These are phyloP conservation scores for Colletotrichum tofieldiae DNA, from an alignment of 2,329 filamentous ascomycete species.

Conservation along the genomic window DNA sequence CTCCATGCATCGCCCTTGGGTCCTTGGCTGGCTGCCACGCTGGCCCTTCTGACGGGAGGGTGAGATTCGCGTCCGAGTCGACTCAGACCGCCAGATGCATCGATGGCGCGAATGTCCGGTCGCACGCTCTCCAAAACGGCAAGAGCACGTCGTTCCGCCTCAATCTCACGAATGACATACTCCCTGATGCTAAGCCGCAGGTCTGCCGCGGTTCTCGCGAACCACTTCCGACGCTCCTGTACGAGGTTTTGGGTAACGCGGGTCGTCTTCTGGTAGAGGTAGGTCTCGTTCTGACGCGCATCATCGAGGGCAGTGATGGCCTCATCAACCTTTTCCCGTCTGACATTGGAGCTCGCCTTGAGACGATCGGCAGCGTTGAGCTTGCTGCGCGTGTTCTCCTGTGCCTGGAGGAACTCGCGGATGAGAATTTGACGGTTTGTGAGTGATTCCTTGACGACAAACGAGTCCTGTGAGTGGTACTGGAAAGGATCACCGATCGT, in stretches of 20 bases:
- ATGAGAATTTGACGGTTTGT: slow-evolving; percentile 98
- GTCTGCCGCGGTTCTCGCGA: slow-evolving; percentile 87
- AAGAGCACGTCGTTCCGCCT: slow-evolving; percentile 92
- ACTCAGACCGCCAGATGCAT: slow-evolving; percentile 90
- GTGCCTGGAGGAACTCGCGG: slow-evolving; percentile 92
- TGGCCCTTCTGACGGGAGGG: slow-evolving; percentile 80
- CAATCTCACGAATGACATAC: slow-evolving; percentile 94
- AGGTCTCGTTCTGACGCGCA: slow-evolving; percentile 84
- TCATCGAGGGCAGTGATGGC: slow-evolving; percentile 94
- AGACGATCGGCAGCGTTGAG: slow-evolving; percentile 89
- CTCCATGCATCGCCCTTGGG: slow-evolving; percentile 99
- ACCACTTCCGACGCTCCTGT: slow-evolving; percentile 92
- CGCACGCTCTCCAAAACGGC: slow-evolving; percentile 94
- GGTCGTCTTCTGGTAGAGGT: slow-evolving; percentile 87
- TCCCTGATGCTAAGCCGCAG: slow-evolving; percentile 88
- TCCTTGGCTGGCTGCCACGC: slow-evolving; percentile 89
- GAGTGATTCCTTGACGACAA: slow-evolving; percentile 97
- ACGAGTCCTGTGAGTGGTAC: slow-evolving; percentile 95
- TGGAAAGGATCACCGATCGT: slow-evolving; percentile 94
- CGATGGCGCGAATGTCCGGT: slow-evolving; percentile 93
- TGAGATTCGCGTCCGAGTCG: slow-evolving; percentile 91
- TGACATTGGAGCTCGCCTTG: slow-evolving; percentile 88
- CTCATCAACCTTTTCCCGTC: slow-evolving; percentile 96
- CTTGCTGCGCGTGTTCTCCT: slow-evolving; percentile 87
- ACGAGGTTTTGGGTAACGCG: slow-evolving; percentile 92